phyloP scores from a whole-genome alignment of 495 filamentous ascomycete species.

The Mytilinidion resinicola region DNA sequence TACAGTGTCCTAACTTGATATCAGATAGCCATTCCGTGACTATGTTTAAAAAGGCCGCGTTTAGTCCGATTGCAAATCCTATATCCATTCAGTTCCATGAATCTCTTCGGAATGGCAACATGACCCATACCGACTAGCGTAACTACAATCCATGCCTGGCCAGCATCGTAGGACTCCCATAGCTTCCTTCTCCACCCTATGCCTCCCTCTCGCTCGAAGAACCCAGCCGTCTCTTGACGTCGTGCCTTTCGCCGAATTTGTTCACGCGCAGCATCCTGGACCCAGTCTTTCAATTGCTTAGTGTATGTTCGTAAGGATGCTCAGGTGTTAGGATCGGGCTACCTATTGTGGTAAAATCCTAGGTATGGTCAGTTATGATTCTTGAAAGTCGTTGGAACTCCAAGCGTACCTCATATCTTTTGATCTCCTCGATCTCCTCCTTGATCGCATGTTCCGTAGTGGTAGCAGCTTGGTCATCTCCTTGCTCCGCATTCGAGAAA shows the following conservation, averaged over 20 bases:
- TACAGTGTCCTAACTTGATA: slow-evolving; percentile 90
- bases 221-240: slow-evolving; percentile 64
- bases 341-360: slow-evolving; percentile 91
- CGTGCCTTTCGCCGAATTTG: slow-evolving; percentile 71
- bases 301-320: not conserved
- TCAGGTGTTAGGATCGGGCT: slow-evolving; percentile 3
- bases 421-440: slow-evolving; percentile 96
- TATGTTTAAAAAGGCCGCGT: slow-evolving; percentile 91
- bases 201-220: slow-evolving; percentile 65
- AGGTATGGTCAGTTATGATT: not conserved
- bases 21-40: slow-evolving; percentile 96
- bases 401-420: slow-evolving; percentile 74
- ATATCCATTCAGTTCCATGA: slow-evolving; percentile 6
- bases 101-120: no score
- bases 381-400: slow-evolving; percentile 31
- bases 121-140: slow-evolving; percentile 63
- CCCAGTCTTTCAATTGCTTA: slow-evolving; percentile 62
- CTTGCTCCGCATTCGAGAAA: slow-evolving; percentile 57
- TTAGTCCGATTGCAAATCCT: slow-evolving; percentile 82
- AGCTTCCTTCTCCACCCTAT: slow-evolving; percentile 78
- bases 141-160: slow-evolving; percentile 96
- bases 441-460: slow-evolving; percentile 48
- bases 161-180: slow-evolving; percentile 87
- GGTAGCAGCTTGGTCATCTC: slow-evolving; percentile 45
- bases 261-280: slow-evolving; percentile 92